Evolutionary conservation across 2,329 filamentous ascomycete genomes (phyloP).

Genomic region (Sclerotinia subarctica): DNA sequence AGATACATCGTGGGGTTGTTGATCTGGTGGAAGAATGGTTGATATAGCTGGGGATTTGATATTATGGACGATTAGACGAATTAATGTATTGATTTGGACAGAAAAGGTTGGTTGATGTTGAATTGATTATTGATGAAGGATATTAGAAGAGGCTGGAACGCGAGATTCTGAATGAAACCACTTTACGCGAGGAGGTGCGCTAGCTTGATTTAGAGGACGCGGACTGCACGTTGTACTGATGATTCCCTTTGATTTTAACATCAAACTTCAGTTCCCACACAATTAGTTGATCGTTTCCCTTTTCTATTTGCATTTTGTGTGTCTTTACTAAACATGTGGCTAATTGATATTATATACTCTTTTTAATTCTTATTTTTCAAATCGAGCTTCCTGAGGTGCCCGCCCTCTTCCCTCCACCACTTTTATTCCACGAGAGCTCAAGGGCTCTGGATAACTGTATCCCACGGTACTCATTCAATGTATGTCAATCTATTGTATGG

Average conservation of each 20-base stretch:
- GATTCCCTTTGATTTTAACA: neutral
- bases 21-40: neutral
- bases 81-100: neutral
- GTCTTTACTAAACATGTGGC: neutral
- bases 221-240: neutral
- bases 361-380: too few species aligned
- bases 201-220: slow-evolving; percentile 12
- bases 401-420: too few species aligned
- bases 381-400: neutral
- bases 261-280: neutral
- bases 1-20: slow-evolving; percentile 45
- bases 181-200: slow-evolving; percentile 15
- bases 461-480: neutral
- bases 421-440: neutral
- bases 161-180: neutral
- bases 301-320: neutral
- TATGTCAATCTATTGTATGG: neutral
- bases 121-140: neutral
- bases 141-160: slow-evolving; percentile 13
- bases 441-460: slow-evolving; percentile 1
- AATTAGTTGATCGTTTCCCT: neutral
- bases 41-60: neutral
- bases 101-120: slow-evolving; percentile 7
- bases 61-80: neutral
- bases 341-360: too few species aligned